Conservation (phyloP, 2,329 filamentous ascomycete genomes). For the Epichloe coenophiala region DNA sequence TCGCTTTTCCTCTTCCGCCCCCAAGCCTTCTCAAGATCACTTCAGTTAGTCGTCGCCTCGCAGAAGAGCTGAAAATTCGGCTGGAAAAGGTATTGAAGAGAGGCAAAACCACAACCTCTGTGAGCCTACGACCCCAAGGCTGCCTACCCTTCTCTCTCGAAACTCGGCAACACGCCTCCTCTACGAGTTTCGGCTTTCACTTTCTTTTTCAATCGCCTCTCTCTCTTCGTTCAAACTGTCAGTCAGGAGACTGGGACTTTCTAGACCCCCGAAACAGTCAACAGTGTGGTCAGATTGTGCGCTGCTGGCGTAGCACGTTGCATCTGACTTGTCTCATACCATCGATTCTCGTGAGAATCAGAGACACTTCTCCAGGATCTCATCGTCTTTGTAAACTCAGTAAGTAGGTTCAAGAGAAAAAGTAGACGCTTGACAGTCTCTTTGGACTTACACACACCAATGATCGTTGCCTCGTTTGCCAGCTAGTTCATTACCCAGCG, state of each 20-base stretch:
- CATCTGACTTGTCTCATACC: neutral
- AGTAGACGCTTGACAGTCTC: neutral
- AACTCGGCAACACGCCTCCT: neutral
- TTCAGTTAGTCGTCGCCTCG: neutral
- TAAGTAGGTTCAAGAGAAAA: neutral
- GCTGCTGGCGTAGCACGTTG: neutral
- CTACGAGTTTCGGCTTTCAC: neutral
- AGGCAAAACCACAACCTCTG: neutral
- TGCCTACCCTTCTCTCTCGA: neutral
- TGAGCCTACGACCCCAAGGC: neutral
- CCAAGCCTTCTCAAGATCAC: slow-evolving; percentile 5
- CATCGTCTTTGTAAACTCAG: neutral
- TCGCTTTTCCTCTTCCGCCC: slow-evolving; percentile 4
- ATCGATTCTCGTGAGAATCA: neutral
- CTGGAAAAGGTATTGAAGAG: neutral
- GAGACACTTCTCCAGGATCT: neutral
- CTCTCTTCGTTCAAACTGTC: neutral
- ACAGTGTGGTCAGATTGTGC: no score
- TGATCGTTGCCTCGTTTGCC: neutral
- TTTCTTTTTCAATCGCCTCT: neutral
- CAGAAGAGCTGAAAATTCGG: neutral
- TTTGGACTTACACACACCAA: slow-evolving; percentile 1
- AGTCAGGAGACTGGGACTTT: neutral
- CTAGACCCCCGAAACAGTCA: neutral
- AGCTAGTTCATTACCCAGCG: neutral